Evolutionary conservation across 306 rosid genomes (phyloP).

Genomic region (Vigna angularis): DNA sequence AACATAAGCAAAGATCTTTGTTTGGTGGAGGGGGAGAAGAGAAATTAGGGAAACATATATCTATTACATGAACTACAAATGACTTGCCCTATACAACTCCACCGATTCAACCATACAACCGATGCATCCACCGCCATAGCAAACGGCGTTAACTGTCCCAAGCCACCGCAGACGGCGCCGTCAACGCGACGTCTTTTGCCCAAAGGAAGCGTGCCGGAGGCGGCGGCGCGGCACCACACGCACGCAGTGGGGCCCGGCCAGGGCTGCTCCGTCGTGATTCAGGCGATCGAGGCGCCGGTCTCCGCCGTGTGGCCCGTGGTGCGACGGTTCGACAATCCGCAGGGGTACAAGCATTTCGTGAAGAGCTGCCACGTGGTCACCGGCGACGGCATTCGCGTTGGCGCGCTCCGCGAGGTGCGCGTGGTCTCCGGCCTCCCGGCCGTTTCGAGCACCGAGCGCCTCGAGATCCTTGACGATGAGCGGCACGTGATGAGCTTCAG

Average conservation of each 20-base stretch:
- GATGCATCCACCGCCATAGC: constrained; percentile 41
- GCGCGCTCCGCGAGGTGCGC: constrained; percentile 75
- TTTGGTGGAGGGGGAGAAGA: constrained; percentile 2
- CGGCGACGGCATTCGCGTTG: constrained; percentile 68
- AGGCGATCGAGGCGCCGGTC: constrained; percentile 71
- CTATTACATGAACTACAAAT: constrained; percentile 37
- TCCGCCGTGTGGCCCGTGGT: constrained; percentile 84
- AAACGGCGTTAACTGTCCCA: constrained; percentile 3
- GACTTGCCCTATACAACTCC: constrained; percentile 79
- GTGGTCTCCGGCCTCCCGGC: constrained; percentile 95
- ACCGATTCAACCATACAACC: constrained; percentile 57
- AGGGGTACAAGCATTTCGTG: constrained; percentile 85
- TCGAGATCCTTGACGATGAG: constrained; percentile 95
- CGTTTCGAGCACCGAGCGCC: constrained; percentile 81
- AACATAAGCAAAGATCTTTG: constrained; percentile 14
- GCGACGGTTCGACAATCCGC: constrained; percentile 90
- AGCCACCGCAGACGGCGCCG: constrained; percentile 38
- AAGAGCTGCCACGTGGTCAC: constrained; percentile 89
- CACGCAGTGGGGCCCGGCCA: constrained; percentile 62
- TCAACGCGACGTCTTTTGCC: constrained; percentile 29
- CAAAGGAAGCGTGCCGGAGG: constrained; percentile 46
- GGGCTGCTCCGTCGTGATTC: constrained; percentile 83
- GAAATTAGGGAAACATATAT: neutral
- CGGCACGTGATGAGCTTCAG: constrained; percentile 90
- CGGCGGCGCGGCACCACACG: constrained; percentile 57